Evolutionary conservation across 257 asterid genomes (phyloP).

Genomic region (Fraxinus anomala): DNA sequence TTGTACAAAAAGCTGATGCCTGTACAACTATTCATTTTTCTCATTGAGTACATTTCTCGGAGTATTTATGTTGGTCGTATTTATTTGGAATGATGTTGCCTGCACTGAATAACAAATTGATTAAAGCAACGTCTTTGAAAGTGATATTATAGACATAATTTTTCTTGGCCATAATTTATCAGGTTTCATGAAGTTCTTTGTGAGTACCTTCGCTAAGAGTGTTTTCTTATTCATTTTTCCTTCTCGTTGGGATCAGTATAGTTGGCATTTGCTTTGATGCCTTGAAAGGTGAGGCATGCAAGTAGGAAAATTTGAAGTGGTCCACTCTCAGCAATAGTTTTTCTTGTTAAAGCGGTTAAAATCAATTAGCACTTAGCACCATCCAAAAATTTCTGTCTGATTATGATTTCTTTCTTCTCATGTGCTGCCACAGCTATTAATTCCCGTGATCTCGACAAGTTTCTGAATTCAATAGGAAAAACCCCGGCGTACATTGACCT

Average conservation of each 20-base stretch:
- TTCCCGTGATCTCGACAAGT: constrained; percentile 73
- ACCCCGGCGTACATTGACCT: constrained; percentile 76
- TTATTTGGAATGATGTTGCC: neutral
- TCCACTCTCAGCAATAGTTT: neutral
- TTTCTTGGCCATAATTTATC: neutral
- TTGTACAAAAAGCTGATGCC: neutral
- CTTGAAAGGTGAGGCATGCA: neutral
- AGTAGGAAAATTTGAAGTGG: neutral
- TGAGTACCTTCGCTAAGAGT: neutral
- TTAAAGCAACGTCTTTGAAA: neutral
- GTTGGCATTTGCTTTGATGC: neutral
- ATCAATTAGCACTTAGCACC: neutral
- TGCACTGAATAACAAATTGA: neutral
- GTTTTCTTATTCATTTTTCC: neutral
- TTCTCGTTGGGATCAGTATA: neutral
- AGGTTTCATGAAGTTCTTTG: neutral
- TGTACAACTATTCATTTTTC: neutral
- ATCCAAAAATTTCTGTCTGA: constrained; percentile 15
- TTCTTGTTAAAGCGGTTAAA: neutral
- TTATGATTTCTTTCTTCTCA: constrained; percentile 19
- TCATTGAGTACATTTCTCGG: neutral
- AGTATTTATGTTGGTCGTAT: neutral
- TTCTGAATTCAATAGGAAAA: constrained; percentile 75
- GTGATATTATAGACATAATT: neutral
- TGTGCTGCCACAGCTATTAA: constrained; percentile 57